Evolutionary conservation across 176 grass and related monocot species (phyloP).

Genomic region (Ensete ventricosum): DNA sequence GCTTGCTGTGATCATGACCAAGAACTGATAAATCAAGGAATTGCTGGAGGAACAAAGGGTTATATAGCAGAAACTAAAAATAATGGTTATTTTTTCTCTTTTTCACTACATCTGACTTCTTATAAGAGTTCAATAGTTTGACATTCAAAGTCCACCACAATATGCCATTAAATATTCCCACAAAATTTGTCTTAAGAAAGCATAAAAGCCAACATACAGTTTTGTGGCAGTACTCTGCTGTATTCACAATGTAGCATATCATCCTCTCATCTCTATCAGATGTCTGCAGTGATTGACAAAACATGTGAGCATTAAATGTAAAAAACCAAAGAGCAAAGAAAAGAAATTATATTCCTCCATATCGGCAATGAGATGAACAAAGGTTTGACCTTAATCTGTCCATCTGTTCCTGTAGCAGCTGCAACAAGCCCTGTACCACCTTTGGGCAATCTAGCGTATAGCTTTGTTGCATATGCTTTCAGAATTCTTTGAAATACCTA

Average conservation of each 20-base stretch:
- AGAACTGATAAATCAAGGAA: background rate
- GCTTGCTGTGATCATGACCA: background rate
- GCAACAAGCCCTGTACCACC: slow-evolving; percentile 92
- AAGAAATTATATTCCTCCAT: background rate
- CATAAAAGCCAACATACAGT: slow-evolving; percentile 47
- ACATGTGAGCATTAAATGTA: slow-evolving; percentile 18
- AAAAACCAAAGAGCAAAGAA: background rate
- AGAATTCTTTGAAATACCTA: slow-evolving; percentile 98
- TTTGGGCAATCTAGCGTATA: slow-evolving; percentile 82
- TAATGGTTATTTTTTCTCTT: too few species aligned
- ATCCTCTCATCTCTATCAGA: slow-evolving; percentile 93
- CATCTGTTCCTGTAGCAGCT: slow-evolving; percentile 91
- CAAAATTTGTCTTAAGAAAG: background rate
- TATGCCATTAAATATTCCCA: background rate
- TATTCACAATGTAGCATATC: slow-evolving; percentile 97
- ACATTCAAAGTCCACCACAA: background rate
- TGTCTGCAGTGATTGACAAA: slow-evolving; percentile 50
- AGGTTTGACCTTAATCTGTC: slow-evolving; percentile 69
- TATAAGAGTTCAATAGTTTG: background rate
- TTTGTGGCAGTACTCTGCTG: slow-evolving; percentile 96
- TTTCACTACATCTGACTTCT: background rate
- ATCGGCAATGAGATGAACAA: slow-evolving; percentile 10
- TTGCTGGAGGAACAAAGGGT: slow-evolving; percentile 9
- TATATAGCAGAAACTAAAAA: too few species aligned
- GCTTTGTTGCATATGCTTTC: slow-evolving; percentile 81